Conservation (phyloP, 495 filamentous ascomycete species). For the Parmelia sp. region DNA sequence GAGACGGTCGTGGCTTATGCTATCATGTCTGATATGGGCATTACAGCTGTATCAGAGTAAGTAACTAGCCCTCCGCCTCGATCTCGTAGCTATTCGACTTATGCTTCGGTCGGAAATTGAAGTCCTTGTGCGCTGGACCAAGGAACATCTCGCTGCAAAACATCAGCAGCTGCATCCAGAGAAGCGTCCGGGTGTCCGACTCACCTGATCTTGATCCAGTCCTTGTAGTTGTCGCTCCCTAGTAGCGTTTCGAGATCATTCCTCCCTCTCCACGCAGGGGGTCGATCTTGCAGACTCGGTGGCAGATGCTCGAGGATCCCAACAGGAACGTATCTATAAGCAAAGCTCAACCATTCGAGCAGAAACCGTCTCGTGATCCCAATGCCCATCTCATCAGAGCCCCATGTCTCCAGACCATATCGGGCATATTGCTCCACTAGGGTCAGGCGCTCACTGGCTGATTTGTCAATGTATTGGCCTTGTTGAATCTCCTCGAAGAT, state of each 20-base stretch:
- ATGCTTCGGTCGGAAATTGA: conserved; percentile 97
- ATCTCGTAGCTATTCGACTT: conserved; percentile 79
- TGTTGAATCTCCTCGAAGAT: conserved; percentile 91
- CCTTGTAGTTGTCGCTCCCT: conserved; percentile 81
- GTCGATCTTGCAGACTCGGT: conserved; percentile 77
- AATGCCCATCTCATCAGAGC: conserved; percentile 85
- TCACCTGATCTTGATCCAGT: conserved; percentile 98
- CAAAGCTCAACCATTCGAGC: conserved; percentile 92
- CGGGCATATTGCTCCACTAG: conserved; percentile 81
- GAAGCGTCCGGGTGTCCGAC: background rate
- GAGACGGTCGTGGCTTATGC: background rate
- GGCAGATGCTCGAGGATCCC: conserved; percentile 84
- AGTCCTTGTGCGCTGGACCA: conserved; percentile 79
- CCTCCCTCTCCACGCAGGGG: conserved; percentile 73
- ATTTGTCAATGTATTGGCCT: conserved; percentile 92
- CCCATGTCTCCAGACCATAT: conserved; percentile 91
- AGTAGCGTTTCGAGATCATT: conserved; percentile 89
- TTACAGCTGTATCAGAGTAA: background rate
- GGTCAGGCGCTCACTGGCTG: conserved; percentile 74
- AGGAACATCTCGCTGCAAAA: conserved; percentile 85
- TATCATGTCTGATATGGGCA: background rate
- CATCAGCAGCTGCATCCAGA: conserved; percentile 20
- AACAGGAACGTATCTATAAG: conserved; percentile 80
- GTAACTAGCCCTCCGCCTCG: conserved; percentile 51
- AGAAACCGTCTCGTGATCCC: conserved; percentile 85